phyloP scores from a whole-genome alignment of 2,329 filamentous ascomycete species.

The Chlorencoelia australis region DNA sequence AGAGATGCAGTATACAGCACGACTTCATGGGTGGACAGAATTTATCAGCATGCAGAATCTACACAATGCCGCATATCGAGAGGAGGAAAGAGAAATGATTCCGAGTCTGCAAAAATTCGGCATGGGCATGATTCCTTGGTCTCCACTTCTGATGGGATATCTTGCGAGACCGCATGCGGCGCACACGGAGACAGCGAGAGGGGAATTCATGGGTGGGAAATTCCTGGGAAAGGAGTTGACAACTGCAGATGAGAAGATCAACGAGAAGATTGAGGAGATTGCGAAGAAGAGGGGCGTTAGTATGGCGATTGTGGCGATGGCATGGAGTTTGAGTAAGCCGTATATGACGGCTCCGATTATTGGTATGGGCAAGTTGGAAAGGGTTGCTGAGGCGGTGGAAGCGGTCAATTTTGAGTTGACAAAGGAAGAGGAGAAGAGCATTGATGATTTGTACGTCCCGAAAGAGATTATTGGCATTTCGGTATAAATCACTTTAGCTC shows the following conservation, averaged over 20 bases:
- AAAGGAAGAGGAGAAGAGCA: constrained; percentile 41
- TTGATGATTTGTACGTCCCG: constrained; percentile 44
- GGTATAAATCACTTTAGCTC: neutral
- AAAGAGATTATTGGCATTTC: constrained; percentile 23
- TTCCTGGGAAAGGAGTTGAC: constrained; percentile 11
- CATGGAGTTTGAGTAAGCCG: constrained; percentile 38
- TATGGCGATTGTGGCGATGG: constrained; percentile 50
- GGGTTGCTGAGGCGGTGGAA: constrained; percentile 44
- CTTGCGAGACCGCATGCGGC: constrained; percentile 12
- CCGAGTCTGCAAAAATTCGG: constrained; percentile 18
- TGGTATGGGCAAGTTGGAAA: constrained; percentile 36
- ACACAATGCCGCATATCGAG: constrained; percentile 48
- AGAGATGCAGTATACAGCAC: constrained; percentile 31
- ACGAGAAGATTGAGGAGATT: constrained; percentile 26
- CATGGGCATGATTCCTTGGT: constrained; percentile 31
- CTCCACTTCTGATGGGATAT: constrained; percentile 27
- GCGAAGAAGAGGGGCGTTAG: constrained; percentile 44
- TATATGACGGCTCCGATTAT: constrained; percentile 37
- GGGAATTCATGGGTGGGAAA: constrained; percentile 7
- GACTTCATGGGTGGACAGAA: constrained; percentile 44
- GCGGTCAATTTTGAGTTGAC: constrained; percentile 33
- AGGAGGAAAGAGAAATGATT: constrained; percentile 39
- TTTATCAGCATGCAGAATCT: constrained; percentile 52
- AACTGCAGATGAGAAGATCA: constrained; percentile 20
- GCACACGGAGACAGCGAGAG: constrained; percentile 11